Conservation (phyloP, 129 eudicot species). For the Ambrosia artemisiifolia region DNA sequence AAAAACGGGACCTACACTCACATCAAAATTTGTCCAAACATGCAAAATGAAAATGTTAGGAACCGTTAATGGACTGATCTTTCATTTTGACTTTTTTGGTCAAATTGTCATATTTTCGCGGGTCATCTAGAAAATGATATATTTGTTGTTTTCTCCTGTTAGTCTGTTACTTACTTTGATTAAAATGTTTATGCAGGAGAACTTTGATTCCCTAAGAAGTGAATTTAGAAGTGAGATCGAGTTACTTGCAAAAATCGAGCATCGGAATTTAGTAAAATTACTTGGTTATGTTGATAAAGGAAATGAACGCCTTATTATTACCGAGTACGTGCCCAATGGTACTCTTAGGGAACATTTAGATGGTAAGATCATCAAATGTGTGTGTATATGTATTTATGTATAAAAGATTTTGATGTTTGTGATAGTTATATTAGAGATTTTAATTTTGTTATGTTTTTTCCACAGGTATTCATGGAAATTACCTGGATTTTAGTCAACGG, state of each 20-base stretch:
- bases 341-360: conserved; percentile 95
- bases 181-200: conserved; percentile 44
- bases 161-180: not conserved
- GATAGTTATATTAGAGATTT: conserved; percentile 7
- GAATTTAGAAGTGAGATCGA: conserved; percentile 89
- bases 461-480: conserved; percentile 65
- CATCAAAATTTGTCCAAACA: too few species aligned
- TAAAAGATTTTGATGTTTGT: not conserved
- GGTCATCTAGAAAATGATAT: not conserved
- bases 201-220: conserved; percentile 55
- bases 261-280: conserved; percentile 75
- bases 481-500: conserved; percentile 83
- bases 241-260: conserved; percentile 88
- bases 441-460: conserved; percentile 13
- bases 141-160: not conserved
- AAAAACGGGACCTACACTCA: too few species aligned
- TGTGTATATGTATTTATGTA: not conserved
- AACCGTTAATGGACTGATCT: too few species aligned
- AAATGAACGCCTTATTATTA: conserved; percentile 78
- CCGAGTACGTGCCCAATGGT: conserved; percentile 92
- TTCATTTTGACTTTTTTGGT: not conserved
- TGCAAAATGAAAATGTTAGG: too few species aligned
- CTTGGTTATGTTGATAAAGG: conserved; percentile 92
- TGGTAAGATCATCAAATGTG: conserved; percentile 45
- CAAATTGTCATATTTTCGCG: not conserved